These are phyloP conservation scores for Plasmodium billcollinsi DNA, from an alignment of 169 alveolate species.

Conservation along the genomic window DNA sequence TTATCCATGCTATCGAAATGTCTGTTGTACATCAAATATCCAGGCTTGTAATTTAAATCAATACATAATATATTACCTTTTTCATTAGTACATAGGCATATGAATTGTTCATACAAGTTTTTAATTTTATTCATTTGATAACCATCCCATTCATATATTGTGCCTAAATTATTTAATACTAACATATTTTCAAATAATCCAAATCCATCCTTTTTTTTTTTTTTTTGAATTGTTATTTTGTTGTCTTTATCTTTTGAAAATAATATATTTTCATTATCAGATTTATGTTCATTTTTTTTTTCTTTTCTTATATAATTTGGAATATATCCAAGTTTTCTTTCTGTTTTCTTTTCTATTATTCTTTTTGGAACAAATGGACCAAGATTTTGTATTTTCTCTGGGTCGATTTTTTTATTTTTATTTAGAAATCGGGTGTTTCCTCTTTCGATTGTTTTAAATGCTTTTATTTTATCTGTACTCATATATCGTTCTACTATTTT, in stretches of 20 bases:
- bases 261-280: background rate
- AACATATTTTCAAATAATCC: conserved; percentile 61
- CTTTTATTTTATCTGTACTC: conserved; percentile 47
- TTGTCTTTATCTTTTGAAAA: background rate
- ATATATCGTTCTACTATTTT: conserved; percentile 57
- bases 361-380: conserved; percentile 31
- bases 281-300: background rate
- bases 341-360: background rate
- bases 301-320: conserved; percentile 15
- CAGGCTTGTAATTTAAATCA: conserved; percentile 40
- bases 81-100: conserved; percentile 40
- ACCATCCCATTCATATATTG: conserved; percentile 54
- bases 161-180: conserved; percentile 24
- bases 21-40: conserved; percentile 36
- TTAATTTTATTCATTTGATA: conserved; percentile 36
- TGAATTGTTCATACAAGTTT: conserved; percentile 15
- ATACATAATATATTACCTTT: conserved; percentile 50
- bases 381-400: background rate
- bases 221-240: conserved; percentile 10
- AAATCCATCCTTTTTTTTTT: conserved; percentile 12
- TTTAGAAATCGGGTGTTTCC: conserved; percentile 23
- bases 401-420: conserved; percentile 9
- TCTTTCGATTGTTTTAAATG: conserved; percentile 29
- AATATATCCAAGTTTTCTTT: conserved; percentile 7
- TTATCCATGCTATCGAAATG: conserved; percentile 49